A percentile compares a stretch with the other conserved stretches of the same genome.
Evolutionary conservation across 2,329 filamentous ascomycete species (phyloP).

Genomic region (Sporothrix protearum): DNA sequence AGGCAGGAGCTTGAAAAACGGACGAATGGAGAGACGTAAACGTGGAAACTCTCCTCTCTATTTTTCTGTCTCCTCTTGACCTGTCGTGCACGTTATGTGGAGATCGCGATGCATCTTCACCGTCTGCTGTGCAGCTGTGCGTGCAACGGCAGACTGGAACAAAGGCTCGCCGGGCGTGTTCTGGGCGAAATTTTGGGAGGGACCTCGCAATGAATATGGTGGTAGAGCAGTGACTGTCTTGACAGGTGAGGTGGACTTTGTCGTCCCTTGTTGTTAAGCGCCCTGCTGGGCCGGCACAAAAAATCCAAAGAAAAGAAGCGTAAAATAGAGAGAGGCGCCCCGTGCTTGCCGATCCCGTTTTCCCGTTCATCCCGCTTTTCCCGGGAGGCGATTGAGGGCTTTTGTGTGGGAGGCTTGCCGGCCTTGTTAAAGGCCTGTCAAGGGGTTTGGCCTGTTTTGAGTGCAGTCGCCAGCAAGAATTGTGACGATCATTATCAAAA

Average conservation of each 20-base stretch:
- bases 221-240: no score
- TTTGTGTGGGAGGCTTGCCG: neutral
- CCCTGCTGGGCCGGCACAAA: neutral
- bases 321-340: slow-evolving; percentile 12
- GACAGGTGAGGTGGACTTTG: neutral
- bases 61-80: neutral
- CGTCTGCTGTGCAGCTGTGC: neutral
- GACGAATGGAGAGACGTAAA: neutral
- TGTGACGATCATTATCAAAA: slow-evolving; percentile 3
- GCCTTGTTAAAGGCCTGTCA: neutral
- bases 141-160: neutral
- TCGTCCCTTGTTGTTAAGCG: neutral
- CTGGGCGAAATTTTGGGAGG: neutral
- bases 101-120: neutral
- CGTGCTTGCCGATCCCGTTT: slow-evolving; percentile 18
- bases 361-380: slow-evolving; percentile 8
- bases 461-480: neutral
- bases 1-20: no score
- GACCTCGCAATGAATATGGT: neutral
- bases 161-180: neutral
- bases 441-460: neutral
- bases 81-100: neutral
- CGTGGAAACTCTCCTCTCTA: neutral
- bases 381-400: neutral
- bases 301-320: neutral